These are phyloP conservation scores for Polyporus tsugae DNA, from an alignment of 1,284 basidiomycete species.

Conservation along the genomic window DNA sequence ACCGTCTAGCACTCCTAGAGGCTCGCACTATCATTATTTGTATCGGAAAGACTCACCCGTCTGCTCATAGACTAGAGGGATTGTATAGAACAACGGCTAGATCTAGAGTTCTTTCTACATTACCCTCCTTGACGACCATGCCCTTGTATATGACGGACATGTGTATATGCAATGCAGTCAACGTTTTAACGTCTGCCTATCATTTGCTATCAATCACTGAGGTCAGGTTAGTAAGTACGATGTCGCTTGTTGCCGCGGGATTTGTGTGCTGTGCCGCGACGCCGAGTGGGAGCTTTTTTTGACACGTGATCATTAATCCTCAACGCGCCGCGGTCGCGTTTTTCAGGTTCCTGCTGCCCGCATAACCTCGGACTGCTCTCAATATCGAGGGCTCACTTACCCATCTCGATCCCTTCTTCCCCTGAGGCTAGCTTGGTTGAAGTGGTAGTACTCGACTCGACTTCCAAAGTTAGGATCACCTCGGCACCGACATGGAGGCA, in stretches of 20 bases:
- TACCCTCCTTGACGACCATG: background rate
- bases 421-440: background rate
- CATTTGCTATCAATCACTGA: background rate
- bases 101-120: constrained; percentile 20
- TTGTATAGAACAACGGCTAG: constrained; percentile 18
- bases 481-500: constrained; percentile 35
- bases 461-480: background rate
- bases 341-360: background rate
- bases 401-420: background rate
- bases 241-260: no score
- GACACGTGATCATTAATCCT: no score
- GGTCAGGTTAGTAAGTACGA: no score
- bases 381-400: background rate
- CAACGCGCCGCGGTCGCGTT: background rate
- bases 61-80: constrained; percentile 29
- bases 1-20: constrained; percentile 17
- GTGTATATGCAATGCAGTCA: background rate
- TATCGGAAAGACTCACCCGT: constrained; percentile 5
- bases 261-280: no score
- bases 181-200: background rate
- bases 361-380: background rate
- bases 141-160: background rate
- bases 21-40: constrained; percentile 29
- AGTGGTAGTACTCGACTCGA: background rate
- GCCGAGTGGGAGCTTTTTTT: no score